Conservation (phyloP, 2,329 filamentous ascomycete genomes). For the Pezicula carpinea region DNA sequence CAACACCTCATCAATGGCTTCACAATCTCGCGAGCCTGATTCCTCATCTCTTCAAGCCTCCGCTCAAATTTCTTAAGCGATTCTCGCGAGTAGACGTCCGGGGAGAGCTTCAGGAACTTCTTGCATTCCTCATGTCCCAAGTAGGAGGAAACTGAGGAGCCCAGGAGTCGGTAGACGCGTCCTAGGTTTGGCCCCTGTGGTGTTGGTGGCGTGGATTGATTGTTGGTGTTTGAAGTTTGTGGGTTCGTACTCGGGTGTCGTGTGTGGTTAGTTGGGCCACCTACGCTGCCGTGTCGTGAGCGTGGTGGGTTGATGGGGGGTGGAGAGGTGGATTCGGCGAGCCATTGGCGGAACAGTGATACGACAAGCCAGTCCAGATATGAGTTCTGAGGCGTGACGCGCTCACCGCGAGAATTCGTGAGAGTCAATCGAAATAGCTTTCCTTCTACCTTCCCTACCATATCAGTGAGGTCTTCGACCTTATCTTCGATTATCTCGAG, state of each 20-base stretch:
- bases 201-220: slow-evolving; percentile 26
- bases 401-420: slow-evolving; percentile 74
- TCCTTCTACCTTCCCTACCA: slow-evolving; percentile 73
- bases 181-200: slow-evolving; percentile 58
- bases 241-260: slow-evolving; percentile 6
- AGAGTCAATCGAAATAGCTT: slow-evolving; percentile 78
- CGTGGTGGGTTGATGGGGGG: slow-evolving; percentile 46
- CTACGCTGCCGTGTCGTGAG: slow-evolving; percentile 23
- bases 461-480: slow-evolving; percentile 83
- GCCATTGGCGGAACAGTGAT: slow-evolving; percentile 85
- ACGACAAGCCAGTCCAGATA: slow-evolving; percentile 90
- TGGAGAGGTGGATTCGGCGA: slow-evolving; percentile 83
- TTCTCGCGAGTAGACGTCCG: slow-evolving; percentile 81
- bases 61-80: slow-evolving; percentile 81
- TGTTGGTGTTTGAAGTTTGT: slow-evolving; percentile 18
- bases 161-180: slow-evolving; percentile 73
- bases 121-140: slow-evolving; percentile 85
- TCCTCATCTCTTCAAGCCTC: slow-evolving; percentile 83
- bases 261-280: slow-evolving; percentile 5
- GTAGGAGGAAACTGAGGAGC: slow-evolving; percentile 58
- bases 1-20: slow-evolving; percentile 81
- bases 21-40: slow-evolving; percentile 75
- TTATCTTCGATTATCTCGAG: slow-evolving; percentile 93
- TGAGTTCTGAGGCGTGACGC: slow-evolving; percentile 71
- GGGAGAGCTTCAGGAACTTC: slow-evolving; percentile 77